Conservation (phyloP, 352 stramenopile species). For the Phytophthora citrophthora region DNA sequence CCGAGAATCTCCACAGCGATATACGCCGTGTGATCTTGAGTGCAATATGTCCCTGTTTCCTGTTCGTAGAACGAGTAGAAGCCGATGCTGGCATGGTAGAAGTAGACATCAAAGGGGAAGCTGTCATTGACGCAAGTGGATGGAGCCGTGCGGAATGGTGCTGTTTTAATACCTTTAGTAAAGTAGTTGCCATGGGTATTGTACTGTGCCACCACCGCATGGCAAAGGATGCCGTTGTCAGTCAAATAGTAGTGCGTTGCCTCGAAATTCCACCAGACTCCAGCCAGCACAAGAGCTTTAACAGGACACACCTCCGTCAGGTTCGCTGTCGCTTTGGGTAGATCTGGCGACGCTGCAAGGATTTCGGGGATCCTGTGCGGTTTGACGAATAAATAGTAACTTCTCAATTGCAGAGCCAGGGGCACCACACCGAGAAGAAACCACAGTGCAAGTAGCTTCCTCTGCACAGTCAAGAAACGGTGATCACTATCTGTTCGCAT, state of each 20-base stretch:
- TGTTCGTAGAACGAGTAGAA: constrained; percentile 35
- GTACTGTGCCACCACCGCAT: constrained; percentile 28
- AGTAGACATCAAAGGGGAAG: constrained; percentile 21
- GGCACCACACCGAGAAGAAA: constrained; percentile 13
- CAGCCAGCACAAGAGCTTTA: constrained; percentile 13
- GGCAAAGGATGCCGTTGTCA: constrained; percentile 10
- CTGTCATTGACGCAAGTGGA: constrained; percentile 19
- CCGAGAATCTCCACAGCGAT: constrained; percentile 19
- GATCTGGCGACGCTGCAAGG: constrained; percentile 6
- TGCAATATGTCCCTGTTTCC: constrained; percentile 24
- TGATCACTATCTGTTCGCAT: not conserved
- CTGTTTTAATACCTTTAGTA: constrained; percentile 2
- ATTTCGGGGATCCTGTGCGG: constrained; percentile 23
- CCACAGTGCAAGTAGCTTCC: constrained; percentile 21
- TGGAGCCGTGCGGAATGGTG: constrained; percentile 8
- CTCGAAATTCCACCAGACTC: constrained; percentile 27
- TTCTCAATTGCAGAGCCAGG: constrained; percentile 24
- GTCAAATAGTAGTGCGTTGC: constrained; percentile 13
- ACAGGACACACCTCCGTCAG: constrained; percentile 10
- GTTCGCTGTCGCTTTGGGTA: constrained; percentile 4
- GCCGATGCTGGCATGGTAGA: constrained; percentile 36
- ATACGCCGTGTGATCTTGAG: constrained; percentile 8
- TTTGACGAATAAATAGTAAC: constrained; percentile 26
- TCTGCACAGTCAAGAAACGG: not conserved
- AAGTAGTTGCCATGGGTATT: constrained; percentile 26